A percentile compares a stretch with the other conserved stretches of the same genome.
phyloP scores from a whole-genome alignment of 192 early-diverging fungal species.

The Backusella australiensis region DNA sequence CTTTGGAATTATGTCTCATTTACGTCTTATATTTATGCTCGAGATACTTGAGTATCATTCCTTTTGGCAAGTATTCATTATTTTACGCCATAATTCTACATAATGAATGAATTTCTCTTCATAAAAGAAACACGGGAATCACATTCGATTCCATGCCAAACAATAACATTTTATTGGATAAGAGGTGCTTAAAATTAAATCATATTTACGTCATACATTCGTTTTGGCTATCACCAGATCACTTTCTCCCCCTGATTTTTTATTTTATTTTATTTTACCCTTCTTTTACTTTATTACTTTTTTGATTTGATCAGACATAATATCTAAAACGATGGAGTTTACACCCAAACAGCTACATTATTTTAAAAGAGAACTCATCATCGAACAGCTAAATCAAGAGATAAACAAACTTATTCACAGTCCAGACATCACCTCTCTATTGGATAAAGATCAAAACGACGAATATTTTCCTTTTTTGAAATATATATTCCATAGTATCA shows the following conservation, averaged over 20 bases:
- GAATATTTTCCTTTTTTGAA: conserved; percentile 44
- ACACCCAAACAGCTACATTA: conserved; percentile 48
- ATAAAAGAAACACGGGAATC: too few relatives aligned
- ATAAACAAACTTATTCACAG: conserved; percentile 22
- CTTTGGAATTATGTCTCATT: too few relatives aligned
- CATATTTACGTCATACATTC: background rate
- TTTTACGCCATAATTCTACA: too few relatives aligned
- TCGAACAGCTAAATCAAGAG: conserved; percentile 43
- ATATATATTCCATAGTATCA: conserved; percentile 40
- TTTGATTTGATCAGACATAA: background rate
- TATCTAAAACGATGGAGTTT: conserved; percentile 8
- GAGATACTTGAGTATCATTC: too few relatives aligned
- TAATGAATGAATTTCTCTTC: too few relatives aligned
- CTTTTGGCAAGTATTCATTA: too few relatives aligned
- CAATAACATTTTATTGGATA: background rate
- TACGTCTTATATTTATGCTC: too few relatives aligned
- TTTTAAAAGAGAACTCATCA: conserved; percentile 49
- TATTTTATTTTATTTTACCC: background rate
- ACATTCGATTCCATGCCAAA: background rate
- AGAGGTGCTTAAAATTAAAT: background rate
- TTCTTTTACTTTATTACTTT: background rate
- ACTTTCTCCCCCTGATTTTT: background rate
- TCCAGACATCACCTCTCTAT: conserved; percentile 22
- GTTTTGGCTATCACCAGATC: background rate
- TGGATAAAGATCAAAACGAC: conserved; percentile 29